These are phyloP conservation scores for Prunus mume DNA, from an alignment of 306 rosid genomes.

Conservation along the genomic window DNA sequence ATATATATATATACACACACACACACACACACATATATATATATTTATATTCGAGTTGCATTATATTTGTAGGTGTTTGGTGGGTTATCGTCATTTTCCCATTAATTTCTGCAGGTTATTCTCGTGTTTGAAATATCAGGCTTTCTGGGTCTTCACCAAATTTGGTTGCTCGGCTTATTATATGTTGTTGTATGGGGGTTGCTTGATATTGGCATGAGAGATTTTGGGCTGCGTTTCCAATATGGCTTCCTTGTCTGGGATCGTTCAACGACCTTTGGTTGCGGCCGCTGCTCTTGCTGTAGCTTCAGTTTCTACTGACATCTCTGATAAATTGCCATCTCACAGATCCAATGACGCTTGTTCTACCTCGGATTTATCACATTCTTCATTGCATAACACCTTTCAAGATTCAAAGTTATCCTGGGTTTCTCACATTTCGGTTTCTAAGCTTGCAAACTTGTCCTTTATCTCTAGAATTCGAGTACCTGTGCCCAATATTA, in stretches of 20 bases:
- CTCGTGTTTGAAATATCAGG: neutral
- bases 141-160: neutral
- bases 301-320: conserved; percentile 71
- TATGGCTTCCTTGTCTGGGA: conserved; percentile 79
- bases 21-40: too few relatives aligned
- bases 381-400: conserved; percentile 22
- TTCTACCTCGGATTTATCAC: conserved; percentile 37
- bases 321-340: conserved; percentile 51
- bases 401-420: conserved; percentile 35
- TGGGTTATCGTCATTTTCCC: conserved; percentile 13
- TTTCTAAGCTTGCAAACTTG: conserved; percentile 56
- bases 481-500: conserved; percentile 56
- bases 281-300: conserved; percentile 83
- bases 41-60: neutral
- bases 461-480: conserved; percentile 54
- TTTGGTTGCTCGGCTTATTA: neutral
- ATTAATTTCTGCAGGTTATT: neutral
- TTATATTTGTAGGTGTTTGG: neutral
- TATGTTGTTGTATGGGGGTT: neutral
- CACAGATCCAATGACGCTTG: conserved; percentile 33
- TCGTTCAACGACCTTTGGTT: conserved; percentile 75
- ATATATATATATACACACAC: too few relatives aligned
- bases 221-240: conserved; percentile 24
- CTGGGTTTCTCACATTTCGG: conserved; percentile 53
- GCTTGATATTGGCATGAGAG: conserved; percentile 30